Percentiles rank a stretch among this genome's conserved stretches.
These are phyloP conservation scores for Magnusiomyces ingens DNA, from an alignment of 1,139 yeast species.

Conservation along the genomic window DNA sequence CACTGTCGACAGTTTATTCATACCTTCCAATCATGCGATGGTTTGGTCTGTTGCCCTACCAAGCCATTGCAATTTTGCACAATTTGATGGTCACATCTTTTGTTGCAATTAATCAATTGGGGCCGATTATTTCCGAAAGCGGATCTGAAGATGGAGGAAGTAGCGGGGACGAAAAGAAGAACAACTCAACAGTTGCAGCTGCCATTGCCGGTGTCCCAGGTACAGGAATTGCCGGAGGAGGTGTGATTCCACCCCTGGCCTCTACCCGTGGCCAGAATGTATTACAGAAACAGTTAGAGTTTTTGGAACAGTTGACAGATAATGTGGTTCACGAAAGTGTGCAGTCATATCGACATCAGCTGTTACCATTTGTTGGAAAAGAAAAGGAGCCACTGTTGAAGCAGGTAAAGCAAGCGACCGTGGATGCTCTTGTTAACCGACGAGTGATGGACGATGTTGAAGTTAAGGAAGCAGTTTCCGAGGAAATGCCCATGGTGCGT, in stretches of 20 bases:
- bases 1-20: constrained; percentile 13
- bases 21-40: constrained; percentile 15
- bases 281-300: constrained; percentile 10
- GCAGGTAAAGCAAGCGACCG: constrained; percentile 5
- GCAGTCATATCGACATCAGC: constrained; percentile 12
- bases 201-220: background rate
- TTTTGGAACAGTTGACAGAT: constrained; percentile 9
- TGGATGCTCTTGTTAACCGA: constrained; percentile 12
- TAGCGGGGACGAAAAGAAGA: background rate
- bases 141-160: background rate
- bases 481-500: constrained; percentile 27
- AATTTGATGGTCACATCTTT: constrained; percentile 16
- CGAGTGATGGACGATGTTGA: constrained; percentile 10
- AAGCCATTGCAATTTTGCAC: constrained; percentile 18
- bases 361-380: constrained; percentile 8
- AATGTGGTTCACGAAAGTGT: constrained; percentile 11
- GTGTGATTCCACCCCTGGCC: constrained; percentile 7
- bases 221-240: background rate
- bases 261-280: constrained; percentile 12
- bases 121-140: constrained; percentile 13
- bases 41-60: constrained; percentile 21
- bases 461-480: constrained; percentile 12
- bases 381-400: constrained; percentile 3
- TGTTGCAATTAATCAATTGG: constrained; percentile 17
- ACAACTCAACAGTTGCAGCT: background rate